Percentiles rank a stretch among this genome's conserved stretches.
phyloP scores from a whole-genome alignment of 768 basidiomycete species.

The Exidia glandulosa region DNA sequence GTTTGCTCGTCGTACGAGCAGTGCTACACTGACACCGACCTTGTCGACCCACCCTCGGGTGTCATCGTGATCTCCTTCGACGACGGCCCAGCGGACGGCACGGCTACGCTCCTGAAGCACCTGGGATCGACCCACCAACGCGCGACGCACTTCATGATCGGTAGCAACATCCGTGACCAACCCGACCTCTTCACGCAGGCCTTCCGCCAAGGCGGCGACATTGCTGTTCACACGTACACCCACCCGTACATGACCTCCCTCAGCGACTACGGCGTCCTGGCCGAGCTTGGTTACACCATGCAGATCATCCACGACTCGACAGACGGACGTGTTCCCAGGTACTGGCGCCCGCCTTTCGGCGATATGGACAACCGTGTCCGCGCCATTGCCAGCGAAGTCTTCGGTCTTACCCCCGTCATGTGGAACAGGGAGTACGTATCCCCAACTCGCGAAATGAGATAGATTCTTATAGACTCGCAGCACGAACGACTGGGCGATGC shows the following conservation, averaged over 20 bases:
- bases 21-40: conserved; percentile 44
- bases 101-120: conserved; percentile 47
- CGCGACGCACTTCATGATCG: conserved; percentile 90
- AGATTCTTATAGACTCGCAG: too few species aligned
- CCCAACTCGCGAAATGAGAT: too few species aligned
- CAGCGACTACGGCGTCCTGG: conserved; percentile 55
- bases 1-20: conserved; percentile 74
- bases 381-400: conserved; percentile 78
- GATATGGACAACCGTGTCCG: conserved; percentile 76
- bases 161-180: conserved; percentile 55
- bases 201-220: conserved; percentile 29
- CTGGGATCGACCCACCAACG: conserved; percentile 49
- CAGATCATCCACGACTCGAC: conserved; percentile 70
- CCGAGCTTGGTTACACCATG: conserved; percentile 73
- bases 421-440: conserved; percentile 82
- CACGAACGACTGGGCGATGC: conserved; percentile 55
- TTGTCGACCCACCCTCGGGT: conserved; percentile 70
- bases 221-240: conserved; percentile 51
- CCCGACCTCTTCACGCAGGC: conserved; percentile 44
- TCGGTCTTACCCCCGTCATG: conserved; percentile 71
- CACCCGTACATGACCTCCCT: conserved; percentile 77
- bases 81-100: conserved; percentile 55
- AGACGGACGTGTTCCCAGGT: conserved; percentile 60
- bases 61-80: conserved; percentile 61
- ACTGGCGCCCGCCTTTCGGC: conserved; percentile 85